Evolutionary conservation across 345 rosid species (phyloP), one percentile per base, ranked within the genome.

Genomic region (Eucalyptus urophylla): DNA sequence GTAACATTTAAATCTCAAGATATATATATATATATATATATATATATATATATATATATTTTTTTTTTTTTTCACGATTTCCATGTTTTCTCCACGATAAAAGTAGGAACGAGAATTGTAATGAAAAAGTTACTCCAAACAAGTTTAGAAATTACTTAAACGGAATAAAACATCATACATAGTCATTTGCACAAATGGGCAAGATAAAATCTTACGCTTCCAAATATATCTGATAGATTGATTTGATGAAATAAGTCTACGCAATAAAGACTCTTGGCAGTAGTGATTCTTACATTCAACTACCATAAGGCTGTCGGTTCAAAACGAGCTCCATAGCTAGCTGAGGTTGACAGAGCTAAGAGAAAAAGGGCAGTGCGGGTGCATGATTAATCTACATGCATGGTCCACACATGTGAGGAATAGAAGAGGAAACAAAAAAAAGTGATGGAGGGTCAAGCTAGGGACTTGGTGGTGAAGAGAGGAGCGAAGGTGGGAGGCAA

Each of bases 361-460:
- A 76, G 45, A 37, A 37, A 37, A 44, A 76, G 83, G 83, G 29
- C 47, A 76, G 47, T 76, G 83, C 14, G 83, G 37, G 47, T 21
- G 83, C 47, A 76, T 76, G 47, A 76, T 76, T 21, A 37, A 40
- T 76, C 47, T 40, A 76, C 45, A 76, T 76, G 83, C 83, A 49
- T 87, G 92, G 93, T 92, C 93, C 94, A 90, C 89, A 92, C 37
- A 86, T 69, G 60, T 67, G 89, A 89, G 54, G 65, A 47, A 51
- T 43, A 76, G 83, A 37, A 37, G 47, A 37, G 47, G 83, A 76
- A 76, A 76, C 47, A 8, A 69, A 72, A 37, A 72, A 76, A 76
- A 76, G 83, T 40, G 83, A 76, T 88, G 49, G 67, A 86, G 93
- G 91, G 89, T 80, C 72, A 91, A 88, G 93, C 91, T 87, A 91